phyloP scores from a whole-genome alignment of 1,284 basidiomycete genomes.

The Fistulinella staudtii region DNA sequence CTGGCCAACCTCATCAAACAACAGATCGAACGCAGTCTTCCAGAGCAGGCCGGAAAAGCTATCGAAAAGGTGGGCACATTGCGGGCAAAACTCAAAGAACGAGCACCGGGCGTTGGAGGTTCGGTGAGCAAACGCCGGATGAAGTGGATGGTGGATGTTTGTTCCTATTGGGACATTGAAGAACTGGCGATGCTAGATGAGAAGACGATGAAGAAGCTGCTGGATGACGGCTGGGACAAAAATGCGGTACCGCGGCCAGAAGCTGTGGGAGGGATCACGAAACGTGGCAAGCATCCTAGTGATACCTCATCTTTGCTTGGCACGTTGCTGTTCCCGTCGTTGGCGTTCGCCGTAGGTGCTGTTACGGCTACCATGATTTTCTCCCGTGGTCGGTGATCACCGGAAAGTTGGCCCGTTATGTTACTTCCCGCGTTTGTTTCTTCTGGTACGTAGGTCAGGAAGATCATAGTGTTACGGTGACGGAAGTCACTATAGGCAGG shows the following conservation, averaged over 20 bases:
- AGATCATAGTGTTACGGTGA: no score
- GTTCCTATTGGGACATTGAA: constrained; percentile 80
- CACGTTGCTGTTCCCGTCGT: constrained; percentile 13
- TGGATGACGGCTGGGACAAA: constrained; percentile 71
- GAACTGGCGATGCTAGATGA: constrained; percentile 70
- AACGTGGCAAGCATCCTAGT: not conserved
- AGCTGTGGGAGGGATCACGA: constrained; percentile 36
- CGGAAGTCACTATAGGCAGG: no score
- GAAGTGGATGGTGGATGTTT: constrained; percentile 93
- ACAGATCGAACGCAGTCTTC: constrained; percentile 67
- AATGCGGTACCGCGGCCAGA: constrained; percentile 46
- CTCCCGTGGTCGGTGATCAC: constrained; percentile 20
- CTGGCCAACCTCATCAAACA: constrained; percentile 82
- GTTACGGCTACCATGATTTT: constrained; percentile 17
- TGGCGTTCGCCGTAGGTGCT: constrained; percentile 23
- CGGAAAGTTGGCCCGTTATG: no score
- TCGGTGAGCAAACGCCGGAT: constrained; percentile 73
- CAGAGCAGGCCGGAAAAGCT: constrained; percentile 72
- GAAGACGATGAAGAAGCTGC: constrained; percentile 50
- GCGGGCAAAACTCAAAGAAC: constrained; percentile 62
- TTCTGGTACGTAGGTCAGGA: no score
- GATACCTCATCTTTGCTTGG: constrained; percentile 5
- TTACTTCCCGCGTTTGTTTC: no score
- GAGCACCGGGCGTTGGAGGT: constrained; percentile 77
- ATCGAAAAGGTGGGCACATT: constrained; percentile 79